Base-by-base conservation (phyloP, 2,329 filamentous ascomycete genomes). In the Dactylellina haptotyla region DNA sequence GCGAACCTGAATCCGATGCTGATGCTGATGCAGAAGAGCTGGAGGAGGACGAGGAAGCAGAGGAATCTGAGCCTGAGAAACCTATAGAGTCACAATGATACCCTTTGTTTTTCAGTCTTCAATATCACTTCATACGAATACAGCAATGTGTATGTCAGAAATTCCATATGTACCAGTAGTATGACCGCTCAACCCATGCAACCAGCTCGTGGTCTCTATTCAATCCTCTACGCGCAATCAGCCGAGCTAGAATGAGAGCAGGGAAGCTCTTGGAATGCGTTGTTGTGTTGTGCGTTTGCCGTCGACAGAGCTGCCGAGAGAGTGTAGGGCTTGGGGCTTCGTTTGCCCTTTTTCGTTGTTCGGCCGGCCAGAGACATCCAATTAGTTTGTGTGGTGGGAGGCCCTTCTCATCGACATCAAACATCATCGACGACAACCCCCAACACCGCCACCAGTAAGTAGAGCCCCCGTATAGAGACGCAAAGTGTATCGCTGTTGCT, bases 401-500 rank as follows among this genome's bases (percentile, higher is more conserved):
- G n/a, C 48, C 50, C 63, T 67, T 67, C 70, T 53, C 59, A 76
- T 67, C 57, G 59, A 51, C 58, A 77, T 75, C 65, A 69, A 77
- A 66, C 77, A 77, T 76, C 75, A 69, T 58, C 62, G 72, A 73
- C 75, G 66, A 67, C 25, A 18, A 23, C 50, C 56, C 25, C 56
- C 18, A 73, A 54, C 54, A 67, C 69, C 70, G 75, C 75, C 76
- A 78, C 76, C 70, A 78, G 77, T 78, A 77, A 75, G 77, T 72
- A 72, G 53, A 75, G 39, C 59, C 57, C 25, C 28, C 20, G 39
- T 28, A 26, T 8, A 57, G 43, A 28, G 48, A 32, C 10, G 25
- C 34, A 61, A 39, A 34, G 23, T 34, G 28, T 58, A 51, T 51
- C 18, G n/a, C 59, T 61, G 56, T 78, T 82, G 80, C 86, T 89